Percentiles rank a stretch among this genome's conserved stretches.
phyloP scores from a whole-genome alignment of 345 rosid species.

The Sonneratia alba region DNA sequence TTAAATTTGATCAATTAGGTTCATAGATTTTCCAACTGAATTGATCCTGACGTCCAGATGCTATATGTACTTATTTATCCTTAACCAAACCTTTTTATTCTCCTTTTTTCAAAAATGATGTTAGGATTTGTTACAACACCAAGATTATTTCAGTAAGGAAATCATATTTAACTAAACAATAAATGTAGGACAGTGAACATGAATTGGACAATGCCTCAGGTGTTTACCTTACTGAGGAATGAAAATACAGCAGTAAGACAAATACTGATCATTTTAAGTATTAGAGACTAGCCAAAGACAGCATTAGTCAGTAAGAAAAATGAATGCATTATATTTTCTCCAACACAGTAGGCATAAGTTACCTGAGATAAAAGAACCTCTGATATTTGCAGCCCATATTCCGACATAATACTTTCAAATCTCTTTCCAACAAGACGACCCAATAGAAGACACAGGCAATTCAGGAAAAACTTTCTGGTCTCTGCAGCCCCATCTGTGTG shows the following conservation, averaged over 20 bases:
- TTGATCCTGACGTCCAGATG: background rate
- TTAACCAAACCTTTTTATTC: background rate
- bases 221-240: background rate
- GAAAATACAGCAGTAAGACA: background rate
- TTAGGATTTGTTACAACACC: background rate
- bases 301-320: background rate
- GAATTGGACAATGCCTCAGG: background rate
- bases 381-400: conserved; percentile 57
- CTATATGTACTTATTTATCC: background rate
- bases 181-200: background rate
- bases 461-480: conserved; percentile 72
- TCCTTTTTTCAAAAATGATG: background rate
- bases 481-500: conserved; percentile 42
- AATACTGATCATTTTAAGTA: background rate
- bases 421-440: conserved; percentile 70
- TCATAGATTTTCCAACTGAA: background rate
- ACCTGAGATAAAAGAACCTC: conserved; percentile 68
- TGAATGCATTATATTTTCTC: background rate
- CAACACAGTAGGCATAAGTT: conserved; percentile 2
- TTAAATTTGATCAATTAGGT: background rate
- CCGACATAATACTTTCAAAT: conserved; percentile 43
- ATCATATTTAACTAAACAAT: too few species aligned
- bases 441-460: conserved; percentile 79
- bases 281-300: background rate
- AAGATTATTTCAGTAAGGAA: background rate